Conservation (phyloP, 805 yeast genomes). For the Cyberlindnera euphorbiae region DNA sequence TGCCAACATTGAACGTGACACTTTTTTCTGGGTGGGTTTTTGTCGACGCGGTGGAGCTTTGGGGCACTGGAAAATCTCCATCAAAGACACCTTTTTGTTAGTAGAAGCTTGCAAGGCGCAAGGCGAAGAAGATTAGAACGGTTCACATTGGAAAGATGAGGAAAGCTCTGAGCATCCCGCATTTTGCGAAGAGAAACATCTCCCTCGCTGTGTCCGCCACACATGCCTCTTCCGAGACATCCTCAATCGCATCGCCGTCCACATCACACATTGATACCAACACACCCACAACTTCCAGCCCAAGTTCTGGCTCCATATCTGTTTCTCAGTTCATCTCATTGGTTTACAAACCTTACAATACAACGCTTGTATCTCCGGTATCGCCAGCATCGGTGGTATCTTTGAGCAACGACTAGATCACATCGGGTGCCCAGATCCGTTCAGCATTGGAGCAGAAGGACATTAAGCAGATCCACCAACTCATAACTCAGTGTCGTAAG, state of each 20-base stretch:
- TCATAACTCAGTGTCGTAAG: slow-evolving; percentile 1
- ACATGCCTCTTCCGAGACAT: not conserved
- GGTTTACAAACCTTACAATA: slow-evolving; percentile 3
- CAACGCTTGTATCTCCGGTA: too few relatives aligned
- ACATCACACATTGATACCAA: not conserved
- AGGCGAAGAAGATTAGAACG: too few relatives aligned
- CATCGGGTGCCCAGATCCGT: slow-evolving; percentile 3
- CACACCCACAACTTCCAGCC: too few relatives aligned
- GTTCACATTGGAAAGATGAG: too few relatives aligned
- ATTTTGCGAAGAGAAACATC: slow-evolving; percentile 4
- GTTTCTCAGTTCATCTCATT: slow-evolving; percentile 2
- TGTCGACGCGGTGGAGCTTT: not conserved
- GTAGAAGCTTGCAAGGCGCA: too few relatives aligned
- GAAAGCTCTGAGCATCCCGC: too few relatives aligned
- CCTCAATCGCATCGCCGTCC: not conserved
- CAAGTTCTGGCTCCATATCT: too few relatives aligned
- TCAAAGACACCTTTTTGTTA: too few relatives aligned
- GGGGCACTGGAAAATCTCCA: too few relatives aligned
- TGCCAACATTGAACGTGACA: too few relatives aligned
- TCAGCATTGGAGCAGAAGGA: slow-evolving; percentile 2
- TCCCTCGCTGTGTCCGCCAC: slow-evolving; percentile 2
- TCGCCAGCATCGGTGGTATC: not conserved
- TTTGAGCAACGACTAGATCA: not conserved
- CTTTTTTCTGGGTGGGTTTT: too few relatives aligned
- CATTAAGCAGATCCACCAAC: not conserved